phyloP scores from a whole-genome alignment of 768 basidiomycete genomes.

The Rubroboletus satanas region DNA sequence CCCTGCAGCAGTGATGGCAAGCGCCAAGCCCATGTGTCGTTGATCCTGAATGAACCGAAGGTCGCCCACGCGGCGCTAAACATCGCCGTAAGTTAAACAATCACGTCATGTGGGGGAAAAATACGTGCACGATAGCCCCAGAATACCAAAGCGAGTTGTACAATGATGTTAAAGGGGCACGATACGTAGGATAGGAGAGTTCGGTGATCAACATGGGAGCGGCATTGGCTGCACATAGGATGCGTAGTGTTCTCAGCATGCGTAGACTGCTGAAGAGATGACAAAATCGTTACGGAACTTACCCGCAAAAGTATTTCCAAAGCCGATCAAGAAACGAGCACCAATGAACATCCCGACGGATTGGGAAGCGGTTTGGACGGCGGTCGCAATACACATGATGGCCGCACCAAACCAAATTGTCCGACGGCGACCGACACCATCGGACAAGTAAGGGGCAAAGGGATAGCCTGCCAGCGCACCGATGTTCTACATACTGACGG shows the following conservation, averaged over 20 bases:
- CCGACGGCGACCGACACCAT: slow-evolving; percentile 62
- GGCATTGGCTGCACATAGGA: slow-evolving; percentile 46
- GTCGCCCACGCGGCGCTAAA: slow-evolving; percentile 73
- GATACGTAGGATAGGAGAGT: slow-evolving; percentile 76
- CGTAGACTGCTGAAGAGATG: too few species aligned
- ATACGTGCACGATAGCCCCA: slow-evolving; percentile 65
- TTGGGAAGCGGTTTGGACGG: slow-evolving; percentile 63
- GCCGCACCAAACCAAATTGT: slow-evolving; percentile 64
- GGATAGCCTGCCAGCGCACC: slow-evolving; percentile 69
- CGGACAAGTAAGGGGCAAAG: slow-evolving; percentile 67
- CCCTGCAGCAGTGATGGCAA: slow-evolving; percentile 72
- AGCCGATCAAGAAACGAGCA: slow-evolving; percentile 74
- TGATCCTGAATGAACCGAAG: slow-evolving; percentile 72
- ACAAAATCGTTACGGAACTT: slow-evolving; percentile 15
- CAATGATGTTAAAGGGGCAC: slow-evolving; percentile 69
- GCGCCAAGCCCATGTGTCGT: slow-evolving; percentile 75
- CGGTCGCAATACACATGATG: slow-evolving; percentile 66
- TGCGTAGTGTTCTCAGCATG: neutral
- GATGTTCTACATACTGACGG: slow-evolving; percentile 48
- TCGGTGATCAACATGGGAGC: slow-evolving; percentile 84
- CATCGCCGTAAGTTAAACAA: neutral
- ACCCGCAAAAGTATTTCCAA: slow-evolving; percentile 70
- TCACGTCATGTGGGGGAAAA: neutral
- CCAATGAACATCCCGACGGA: slow-evolving; percentile 80
- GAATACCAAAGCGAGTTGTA: slow-evolving; percentile 88